phyloP scores from a whole-genome alignment of 2,329 filamentous ascomycete species.

The Lasiodiplodia theobromae region DNA sequence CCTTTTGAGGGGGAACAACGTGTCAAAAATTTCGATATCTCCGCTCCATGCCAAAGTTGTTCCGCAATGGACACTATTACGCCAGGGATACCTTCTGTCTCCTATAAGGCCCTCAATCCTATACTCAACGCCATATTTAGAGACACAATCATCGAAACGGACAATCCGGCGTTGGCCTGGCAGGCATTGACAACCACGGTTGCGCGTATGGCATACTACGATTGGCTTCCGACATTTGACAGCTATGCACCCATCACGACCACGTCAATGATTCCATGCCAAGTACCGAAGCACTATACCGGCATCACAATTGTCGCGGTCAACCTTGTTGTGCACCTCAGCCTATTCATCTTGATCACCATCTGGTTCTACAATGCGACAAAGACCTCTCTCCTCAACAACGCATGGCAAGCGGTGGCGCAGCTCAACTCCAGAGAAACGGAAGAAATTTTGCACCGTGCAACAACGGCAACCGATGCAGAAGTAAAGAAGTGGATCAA shows the following conservation, averaged over 20 bases:
- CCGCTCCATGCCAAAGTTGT: too few species aligned
- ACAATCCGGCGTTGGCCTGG: background rate
- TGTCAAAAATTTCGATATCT: too few species aligned
- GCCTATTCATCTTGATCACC: background rate
- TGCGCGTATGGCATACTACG: background rate
- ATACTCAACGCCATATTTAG: background rate
- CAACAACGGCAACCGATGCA: background rate
- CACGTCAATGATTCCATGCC: background rate
- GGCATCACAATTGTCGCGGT: background rate
- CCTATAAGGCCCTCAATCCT: background rate
- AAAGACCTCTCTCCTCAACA: background rate
- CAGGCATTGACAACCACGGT: background rate
- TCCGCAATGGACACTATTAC: too few species aligned
- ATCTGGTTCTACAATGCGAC: background rate
- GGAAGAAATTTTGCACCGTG: background rate
- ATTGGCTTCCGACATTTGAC: background rate
- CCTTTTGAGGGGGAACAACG: too few species aligned
- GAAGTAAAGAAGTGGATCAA: background rate
- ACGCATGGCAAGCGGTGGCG: slow-evolving; percentile 2
- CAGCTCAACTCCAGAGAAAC: background rate
- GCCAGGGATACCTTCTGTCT: too few species aligned
- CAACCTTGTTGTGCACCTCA: background rate
- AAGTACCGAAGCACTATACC: background rate
- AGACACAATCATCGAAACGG: background rate
- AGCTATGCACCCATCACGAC: background rate